Evolutionary conservation across 192 early-diverging fungal species (phyloP), one percentile per base, ranked within the genome.

Genomic region (Backusella australiensis): DNA sequence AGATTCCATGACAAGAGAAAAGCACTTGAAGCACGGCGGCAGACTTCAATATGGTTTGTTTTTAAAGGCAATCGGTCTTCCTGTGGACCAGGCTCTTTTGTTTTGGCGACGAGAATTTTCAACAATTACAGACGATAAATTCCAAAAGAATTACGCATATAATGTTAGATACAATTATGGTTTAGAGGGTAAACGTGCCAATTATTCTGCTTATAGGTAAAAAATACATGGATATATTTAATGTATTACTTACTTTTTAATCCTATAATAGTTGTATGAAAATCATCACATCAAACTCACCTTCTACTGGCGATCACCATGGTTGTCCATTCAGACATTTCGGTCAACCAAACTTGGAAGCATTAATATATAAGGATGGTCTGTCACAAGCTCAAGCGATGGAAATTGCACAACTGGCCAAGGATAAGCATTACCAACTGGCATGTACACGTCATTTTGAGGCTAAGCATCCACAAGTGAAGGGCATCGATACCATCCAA

Each of bases 81-180:
- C 91, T 6, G 71, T 99, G 53, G 94, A 96, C 15, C 95, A 99
- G 80, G 94, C 98, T 0, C 83, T 99, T 67, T 78, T 93, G 12
- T 99, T 95, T 83, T 99, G 98, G 98, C 89, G 93, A 59, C 88
- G 82, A 36, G 93, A 94, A 0, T 98, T 99, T 81, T 73, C 86
- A 41, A 89, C 86, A 66, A 83, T 92, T 69, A 92, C 92, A 23
- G 96, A 95, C 75, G 96, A 96, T 73, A 86, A 96, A 81, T 99
- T 97, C 80, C 87, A 94, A 79, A 99, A 97, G 82, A 86, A 91
- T 66, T 96, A 99, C 70, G 89, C 96, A 4, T 99, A 99, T 84
- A 97, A 97, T 82, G 89, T 99, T 53, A 89, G 97, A 39, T 95
- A 97, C 88, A 96, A 94, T 85, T 99, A 99, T 81, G 98, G 98